Percentiles rank a stretch among this genome's conserved stretches.
These are phyloP conservation scores for Apiospora saccharicola DNA, from an alignment of 2,329 filamentous ascomycete species.

Conservation along the genomic window DNA sequence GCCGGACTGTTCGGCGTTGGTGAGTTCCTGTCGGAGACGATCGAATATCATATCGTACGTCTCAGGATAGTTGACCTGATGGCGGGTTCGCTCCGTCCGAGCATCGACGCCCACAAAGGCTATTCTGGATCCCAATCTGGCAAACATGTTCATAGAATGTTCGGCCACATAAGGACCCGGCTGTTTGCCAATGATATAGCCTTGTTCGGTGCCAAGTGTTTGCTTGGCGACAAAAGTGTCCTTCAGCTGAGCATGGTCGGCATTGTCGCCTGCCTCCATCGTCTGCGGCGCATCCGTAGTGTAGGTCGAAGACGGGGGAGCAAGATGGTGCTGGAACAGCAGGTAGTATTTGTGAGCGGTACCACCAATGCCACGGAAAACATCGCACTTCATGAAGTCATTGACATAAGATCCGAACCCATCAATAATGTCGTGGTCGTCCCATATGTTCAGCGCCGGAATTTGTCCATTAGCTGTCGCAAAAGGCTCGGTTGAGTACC, in stretches of 20 bases:
- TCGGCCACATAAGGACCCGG: conserved; percentile 91
- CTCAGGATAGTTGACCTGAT: conserved; percentile 93
- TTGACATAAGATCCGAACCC: conserved; percentile 95
- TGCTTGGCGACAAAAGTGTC: conserved; percentile 73
- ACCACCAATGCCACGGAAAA: conserved; percentile 91
- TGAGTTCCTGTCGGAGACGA: conserved; percentile 77
- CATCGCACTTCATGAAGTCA: conserved; percentile 89
- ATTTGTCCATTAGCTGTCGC: conserved; percentile 89
- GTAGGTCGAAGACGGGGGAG: conserved; percentile 85
- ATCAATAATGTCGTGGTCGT: conserved; percentile 94
- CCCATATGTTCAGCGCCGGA: conserved; percentile 96
- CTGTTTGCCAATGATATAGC: conserved; percentile 79
- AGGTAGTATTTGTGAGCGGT: conserved; percentile 98
- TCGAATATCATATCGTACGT: conserved; percentile 87
- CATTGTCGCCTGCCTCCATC: conserved; percentile 63
- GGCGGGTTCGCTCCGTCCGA: conserved; percentile 90
- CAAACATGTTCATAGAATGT: conserved; percentile 85
- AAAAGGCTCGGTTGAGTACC: conserved; percentile 88
- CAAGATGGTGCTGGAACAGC: conserved; percentile 93
- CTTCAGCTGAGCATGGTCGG: conserved; percentile 76
- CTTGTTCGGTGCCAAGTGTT: conserved; percentile 60
- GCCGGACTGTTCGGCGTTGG: conserved; percentile 68
- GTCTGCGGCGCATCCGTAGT: conserved; percentile 72
- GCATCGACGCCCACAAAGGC: conserved; percentile 91
- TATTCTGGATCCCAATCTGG: conserved; percentile 81